A percentile compares a stretch with the other conserved stretches of the same genome.
Conservation (phyloP, 768 basidiomycete genomes). For the Paxillus rubicundulus region DNA sequence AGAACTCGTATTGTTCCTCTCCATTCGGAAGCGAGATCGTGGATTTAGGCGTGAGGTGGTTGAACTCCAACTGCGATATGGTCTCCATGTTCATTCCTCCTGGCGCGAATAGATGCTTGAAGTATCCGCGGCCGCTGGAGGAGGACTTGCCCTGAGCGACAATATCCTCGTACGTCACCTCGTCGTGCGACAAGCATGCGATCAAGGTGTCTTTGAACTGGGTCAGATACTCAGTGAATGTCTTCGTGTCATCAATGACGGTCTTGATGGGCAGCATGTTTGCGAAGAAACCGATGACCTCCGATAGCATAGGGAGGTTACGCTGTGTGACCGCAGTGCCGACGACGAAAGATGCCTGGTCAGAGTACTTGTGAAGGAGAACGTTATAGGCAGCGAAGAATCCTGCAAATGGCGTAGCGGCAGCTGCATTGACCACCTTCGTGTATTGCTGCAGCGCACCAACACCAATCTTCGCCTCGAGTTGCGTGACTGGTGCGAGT, state of each 20-base stretch:
- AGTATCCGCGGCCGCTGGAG: slow-evolving; percentile 25
- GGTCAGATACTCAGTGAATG: slow-evolving; percentile 24
- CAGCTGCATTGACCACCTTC: slow-evolving; percentile 14
- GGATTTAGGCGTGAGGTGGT: slow-evolving; percentile 16
- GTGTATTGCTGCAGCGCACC: slow-evolving; percentile 19
- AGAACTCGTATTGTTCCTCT: slow-evolving; percentile 23
- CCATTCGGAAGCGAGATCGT: slow-evolving; percentile 25
- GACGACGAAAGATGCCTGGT: slow-evolving; percentile 26
- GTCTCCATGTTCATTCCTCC: slow-evolving; percentile 29
- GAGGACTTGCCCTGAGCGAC: slow-evolving; percentile 26
- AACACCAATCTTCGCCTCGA: slow-evolving; percentile 21
- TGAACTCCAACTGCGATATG: slow-evolving; percentile 20
- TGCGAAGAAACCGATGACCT: slow-evolving; percentile 31
- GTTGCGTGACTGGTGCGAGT: slow-evolving; percentile 29
- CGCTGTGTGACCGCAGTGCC: slow-evolving; percentile 33
- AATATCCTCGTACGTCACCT: slow-evolving; percentile 31
- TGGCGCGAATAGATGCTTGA: slow-evolving; percentile 31
- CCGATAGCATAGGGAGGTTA: slow-evolving; percentile 24
- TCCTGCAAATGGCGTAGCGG: slow-evolving; percentile 27
- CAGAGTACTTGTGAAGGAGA: slow-evolving; percentile 34
- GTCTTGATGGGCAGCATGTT: slow-evolving; percentile 32
- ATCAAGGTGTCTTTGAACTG: slow-evolving; percentile 25
- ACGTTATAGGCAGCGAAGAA: slow-evolving; percentile 33
- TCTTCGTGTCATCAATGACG: slow-evolving; percentile 20
- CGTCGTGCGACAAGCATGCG: slow-evolving; percentile 22